Evolutionary conservation across 208 protist species (phyloP), one percentile per base, ranked within the genome.

Genomic region (Acanthamoeba healyi): DNA sequence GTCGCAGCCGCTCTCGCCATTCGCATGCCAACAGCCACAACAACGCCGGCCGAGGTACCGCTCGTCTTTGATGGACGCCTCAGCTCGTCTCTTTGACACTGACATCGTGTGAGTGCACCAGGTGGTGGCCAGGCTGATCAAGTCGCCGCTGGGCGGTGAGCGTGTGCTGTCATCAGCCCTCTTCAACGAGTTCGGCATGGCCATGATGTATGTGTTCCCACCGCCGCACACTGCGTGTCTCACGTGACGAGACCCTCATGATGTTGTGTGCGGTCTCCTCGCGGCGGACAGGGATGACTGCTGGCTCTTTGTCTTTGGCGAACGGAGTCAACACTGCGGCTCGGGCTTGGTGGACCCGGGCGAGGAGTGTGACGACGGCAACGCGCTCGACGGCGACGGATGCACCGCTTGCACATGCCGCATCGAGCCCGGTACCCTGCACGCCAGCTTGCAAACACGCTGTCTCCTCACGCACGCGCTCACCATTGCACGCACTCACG

Each of bases 301-400:
- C 26, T 65, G 58, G 58, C 6, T 34, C 58, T 65, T 65, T 15
- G 19, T 34, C 58, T 65, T 65, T 34, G 58, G 2, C 26, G 5
- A 65, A 26, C 58, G 58, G 26, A n/a, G 26, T 17, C 1, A 2
- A 7, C n/a, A 12, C 58, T 65, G 58, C 58, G 58, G 58, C 2
- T 65, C 58, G 58, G 58, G 58, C n/a, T 26, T 65, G 9, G 2
- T 65, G 58, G 58, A 65, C 58, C 26, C 19, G 58, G 58, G 58
- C 19, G 58, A 65, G 58, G 58, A 65, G 58, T 65, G 58, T 26
- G 58, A 65, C n/a, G 58, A 65, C 58, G 58, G 58, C 58, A 65
- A 65, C 58, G n/a, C n/a, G 6, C 26, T 34, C 6, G 58, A 65
- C 58, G n/a, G n/a, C 26, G 58, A 65, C 12, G 58, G 58, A 2